Evolutionary conservation across 2,329 filamentous ascomycete genomes (phyloP).

Genomic region (Falciphora oryzae): DNA sequence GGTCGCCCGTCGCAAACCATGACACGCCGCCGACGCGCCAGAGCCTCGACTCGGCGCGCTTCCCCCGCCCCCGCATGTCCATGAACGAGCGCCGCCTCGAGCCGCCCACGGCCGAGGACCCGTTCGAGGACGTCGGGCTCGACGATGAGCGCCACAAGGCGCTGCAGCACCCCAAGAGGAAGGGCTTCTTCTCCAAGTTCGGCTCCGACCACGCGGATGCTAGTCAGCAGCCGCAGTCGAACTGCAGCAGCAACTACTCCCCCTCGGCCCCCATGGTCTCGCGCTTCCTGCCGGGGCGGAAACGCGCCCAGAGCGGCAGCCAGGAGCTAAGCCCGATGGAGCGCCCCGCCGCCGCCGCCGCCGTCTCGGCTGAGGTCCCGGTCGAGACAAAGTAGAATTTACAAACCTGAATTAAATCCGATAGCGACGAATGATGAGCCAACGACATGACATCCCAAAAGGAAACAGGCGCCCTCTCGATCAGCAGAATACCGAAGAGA

Average conservation of each 20-base stretch:
- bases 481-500: not conserved
- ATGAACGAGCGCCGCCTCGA: conserved; percentile 43
- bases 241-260: conserved; percentile 19
- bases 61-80: conserved; percentile 57
- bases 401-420: not conserved
- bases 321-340: conserved; percentile 59
- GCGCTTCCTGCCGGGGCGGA: conserved; percentile 64
- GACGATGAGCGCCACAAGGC: conserved; percentile 60
- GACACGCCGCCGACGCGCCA: conserved; percentile 59
- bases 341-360: conserved; percentile 23
- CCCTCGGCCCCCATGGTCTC: conserved; percentile 37
- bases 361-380: conserved; percentile 20
- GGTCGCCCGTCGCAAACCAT: conserved; percentile 63
- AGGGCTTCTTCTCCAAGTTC: conserved; percentile 75
- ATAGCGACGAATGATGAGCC: not conserved
- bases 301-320: conserved; percentile 59
- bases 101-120: conserved; percentile 65
- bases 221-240: conserved; percentile 22
- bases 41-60: conserved; percentile 71
- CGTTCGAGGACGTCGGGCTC: conserved; percentile 86
- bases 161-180: conserved; percentile 55
- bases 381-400: not conserved
- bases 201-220: conserved; percentile 41
- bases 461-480: not conserved
- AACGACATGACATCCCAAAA: not conserved